A percentile compares a stretch with the other conserved stretches of the same genome.
Conservation (phyloP, 2,329 filamentous ascomycete species). For the Byssothecium circinans region DNA sequence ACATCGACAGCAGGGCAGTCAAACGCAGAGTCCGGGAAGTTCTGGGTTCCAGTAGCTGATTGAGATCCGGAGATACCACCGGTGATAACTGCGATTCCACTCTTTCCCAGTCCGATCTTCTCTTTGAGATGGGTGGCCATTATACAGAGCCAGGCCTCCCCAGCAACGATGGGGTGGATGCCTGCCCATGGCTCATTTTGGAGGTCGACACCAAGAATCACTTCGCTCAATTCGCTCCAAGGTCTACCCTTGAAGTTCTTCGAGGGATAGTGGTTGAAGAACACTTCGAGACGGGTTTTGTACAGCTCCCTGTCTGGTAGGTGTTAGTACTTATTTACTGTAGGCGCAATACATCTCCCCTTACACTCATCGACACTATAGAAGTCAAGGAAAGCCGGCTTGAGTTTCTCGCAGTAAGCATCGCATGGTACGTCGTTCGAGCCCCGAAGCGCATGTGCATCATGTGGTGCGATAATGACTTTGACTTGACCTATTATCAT, state of each 20-base stretch:
- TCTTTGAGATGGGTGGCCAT: conserved; percentile 38
- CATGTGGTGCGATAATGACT: conserved; percentile 41
- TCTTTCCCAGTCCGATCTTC: conserved; percentile 25
- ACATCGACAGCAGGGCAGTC: conserved; percentile 38
- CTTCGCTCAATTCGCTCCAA: conserved; percentile 35
- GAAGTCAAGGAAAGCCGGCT: conserved; percentile 39
- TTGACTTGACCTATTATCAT: conserved; percentile 31
- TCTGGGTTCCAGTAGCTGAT: conserved; percentile 25
- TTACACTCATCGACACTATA: conserved; percentile 35
- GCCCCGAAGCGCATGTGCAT: conserved; percentile 36
- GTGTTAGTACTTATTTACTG: background rate
- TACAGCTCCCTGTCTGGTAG: conserved; percentile 27
- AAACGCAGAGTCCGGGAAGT: conserved; percentile 37
- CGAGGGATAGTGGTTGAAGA: conserved; percentile 41
- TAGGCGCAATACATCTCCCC: background rate
- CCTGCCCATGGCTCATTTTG: conserved; percentile 41
- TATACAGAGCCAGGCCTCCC: conserved; percentile 41
- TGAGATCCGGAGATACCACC: conserved; percentile 39
- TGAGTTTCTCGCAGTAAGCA: conserved; percentile 36
- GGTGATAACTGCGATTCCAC: conserved; percentile 39
- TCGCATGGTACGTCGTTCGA: conserved; percentile 37
- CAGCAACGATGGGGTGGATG: conserved; percentile 38
- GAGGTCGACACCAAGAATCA: conserved; percentile 41
- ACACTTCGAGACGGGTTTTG: conserved; percentile 35
- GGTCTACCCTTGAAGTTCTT: conserved; percentile 35